phyloP scores from a whole-genome alignment of 108 stramenopile species.

The Fragilaria crotonensis region DNA sequence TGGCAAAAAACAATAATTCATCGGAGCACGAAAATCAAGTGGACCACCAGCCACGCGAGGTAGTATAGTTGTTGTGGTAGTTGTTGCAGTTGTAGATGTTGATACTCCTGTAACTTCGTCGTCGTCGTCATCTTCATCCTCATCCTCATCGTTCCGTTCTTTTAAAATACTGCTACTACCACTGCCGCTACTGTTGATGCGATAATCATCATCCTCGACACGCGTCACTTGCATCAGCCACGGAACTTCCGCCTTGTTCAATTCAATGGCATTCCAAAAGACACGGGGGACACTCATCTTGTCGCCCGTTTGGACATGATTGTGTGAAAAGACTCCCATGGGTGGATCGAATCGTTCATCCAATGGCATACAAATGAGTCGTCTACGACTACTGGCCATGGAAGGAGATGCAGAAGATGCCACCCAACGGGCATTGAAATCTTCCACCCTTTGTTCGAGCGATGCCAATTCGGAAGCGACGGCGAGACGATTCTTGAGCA shows the following conservation, averaged over 20 bases:
- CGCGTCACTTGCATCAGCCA: slow-evolving; percentile 76
- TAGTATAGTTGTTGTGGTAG: slow-evolving; percentile 24
- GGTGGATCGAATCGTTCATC: slow-evolving; percentile 81
- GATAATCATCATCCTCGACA: slow-evolving; percentile 51
- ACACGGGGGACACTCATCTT: slow-evolving; percentile 67
- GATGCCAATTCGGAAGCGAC: slow-evolving; percentile 26
- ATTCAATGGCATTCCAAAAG: slow-evolving; percentile 69
- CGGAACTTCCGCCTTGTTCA: slow-evolving; percentile 73
- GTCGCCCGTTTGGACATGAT: slow-evolving; percentile 81
- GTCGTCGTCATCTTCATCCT: too few species aligned
- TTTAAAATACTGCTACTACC: not conserved
- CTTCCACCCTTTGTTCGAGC: slow-evolving; percentile 76
- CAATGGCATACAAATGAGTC: slow-evolving; percentile 66
- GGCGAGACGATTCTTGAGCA: not conserved
- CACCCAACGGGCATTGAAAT: slow-evolving; percentile 75
- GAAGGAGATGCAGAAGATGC: slow-evolving; percentile 13
- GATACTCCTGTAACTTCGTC: not conserved
- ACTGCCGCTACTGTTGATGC: not conserved
- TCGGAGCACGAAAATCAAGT: slow-evolving; percentile 89
- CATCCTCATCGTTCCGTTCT: slow-evolving; percentile 29
- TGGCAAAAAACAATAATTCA: slow-evolving; percentile 81
- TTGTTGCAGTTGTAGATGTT: not conserved
- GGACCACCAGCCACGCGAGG: slow-evolving; percentile 67
- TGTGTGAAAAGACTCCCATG: slow-evolving; percentile 74
- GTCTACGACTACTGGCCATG: slow-evolving; percentile 39